Evolutionary conservation across 129 eudicot species (phyloP).

Genomic region (Glebionis coronaria): DNA sequence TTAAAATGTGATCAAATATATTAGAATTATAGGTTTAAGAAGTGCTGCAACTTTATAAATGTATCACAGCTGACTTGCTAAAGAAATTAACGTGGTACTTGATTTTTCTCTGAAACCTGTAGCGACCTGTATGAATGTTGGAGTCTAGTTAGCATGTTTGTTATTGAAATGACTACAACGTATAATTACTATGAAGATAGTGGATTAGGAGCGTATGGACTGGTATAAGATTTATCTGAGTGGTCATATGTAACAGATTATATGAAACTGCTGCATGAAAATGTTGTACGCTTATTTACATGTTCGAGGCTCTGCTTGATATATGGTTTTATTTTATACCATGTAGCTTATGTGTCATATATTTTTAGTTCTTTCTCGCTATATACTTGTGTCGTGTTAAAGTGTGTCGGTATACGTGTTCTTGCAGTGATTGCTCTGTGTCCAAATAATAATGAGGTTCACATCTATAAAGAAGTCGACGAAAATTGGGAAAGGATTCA

Average conservation of each 20-base stretch:
- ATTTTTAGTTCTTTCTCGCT: background rate
- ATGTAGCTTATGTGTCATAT: slow-evolving; percentile 19
- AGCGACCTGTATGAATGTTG: slow-evolving; percentile 13
- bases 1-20: no score
- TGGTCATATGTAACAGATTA: no score
- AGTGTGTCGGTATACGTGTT: slow-evolving; percentile 14
- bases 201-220: slow-evolving; percentile 10
- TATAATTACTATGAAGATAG: slow-evolving; percentile 14
- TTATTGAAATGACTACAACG: slow-evolving; percentile 5
- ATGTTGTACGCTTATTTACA: background rate
- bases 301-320: slow-evolving; percentile 11
- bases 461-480: slow-evolving; percentile 56
- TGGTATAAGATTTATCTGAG: background rate
- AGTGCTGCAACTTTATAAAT: background rate
- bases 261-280: no score
- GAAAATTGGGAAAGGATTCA: slow-evolving; percentile 92
- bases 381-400: slow-evolving; percentile 1
- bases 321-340: slow-evolving; percentile 14
- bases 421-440: slow-evolving; percentile 90
- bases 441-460: slow-evolving; percentile 92
- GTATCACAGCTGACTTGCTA: background rate
- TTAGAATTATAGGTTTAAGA: no score
- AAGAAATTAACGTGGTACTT: background rate
- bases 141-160: background rate
- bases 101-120: no score